Evolutionary conservation across 805 yeast genomes (phyloP).

Genomic region (Kregervanrija delftensis): DNA sequence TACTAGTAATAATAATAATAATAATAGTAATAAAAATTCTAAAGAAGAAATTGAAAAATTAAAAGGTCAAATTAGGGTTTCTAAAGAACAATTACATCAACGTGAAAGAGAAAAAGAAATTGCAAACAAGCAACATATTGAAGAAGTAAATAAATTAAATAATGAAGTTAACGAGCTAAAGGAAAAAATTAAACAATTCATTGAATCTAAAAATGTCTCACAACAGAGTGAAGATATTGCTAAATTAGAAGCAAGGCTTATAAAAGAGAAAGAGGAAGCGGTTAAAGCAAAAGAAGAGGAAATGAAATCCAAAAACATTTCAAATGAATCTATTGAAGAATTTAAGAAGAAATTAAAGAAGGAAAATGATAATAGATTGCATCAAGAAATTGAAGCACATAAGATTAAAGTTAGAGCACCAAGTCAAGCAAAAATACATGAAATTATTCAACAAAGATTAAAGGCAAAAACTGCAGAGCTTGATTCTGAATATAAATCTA

Average conservation of each 20-base stretch:
- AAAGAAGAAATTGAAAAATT: conserved; percentile 13
- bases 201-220: background rate
- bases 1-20: background rate
- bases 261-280: conserved; percentile 15
- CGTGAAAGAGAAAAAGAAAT: conserved; percentile 6
- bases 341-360: conserved; percentile 13
- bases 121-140: conserved; percentile 1
- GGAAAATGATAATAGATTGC: conserved; percentile 24
- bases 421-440: conserved; percentile 30
- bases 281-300: conserved; percentile 15
- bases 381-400: conserved; percentile 23
- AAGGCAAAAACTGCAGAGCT: conserved; percentile 30
- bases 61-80: conserved; percentile 12
- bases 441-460: conserved; percentile 29
- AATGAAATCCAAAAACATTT: conserved; percentile 13
- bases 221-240: conserved; percentile 8
- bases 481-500: conserved; percentile 21
- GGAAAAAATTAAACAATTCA: conserved; percentile 1
- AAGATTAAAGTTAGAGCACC: conserved; percentile 32
- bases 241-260: conserved; percentile 12
- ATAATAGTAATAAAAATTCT: conserved; percentile 1
- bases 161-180: conserved; percentile 1
- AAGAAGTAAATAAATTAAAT: background rate
- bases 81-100: conserved; percentile 11
- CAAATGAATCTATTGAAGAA: conserved; percentile 18